Conservation (phyloP, 805 yeast species). For the Candida corydali region DNA sequence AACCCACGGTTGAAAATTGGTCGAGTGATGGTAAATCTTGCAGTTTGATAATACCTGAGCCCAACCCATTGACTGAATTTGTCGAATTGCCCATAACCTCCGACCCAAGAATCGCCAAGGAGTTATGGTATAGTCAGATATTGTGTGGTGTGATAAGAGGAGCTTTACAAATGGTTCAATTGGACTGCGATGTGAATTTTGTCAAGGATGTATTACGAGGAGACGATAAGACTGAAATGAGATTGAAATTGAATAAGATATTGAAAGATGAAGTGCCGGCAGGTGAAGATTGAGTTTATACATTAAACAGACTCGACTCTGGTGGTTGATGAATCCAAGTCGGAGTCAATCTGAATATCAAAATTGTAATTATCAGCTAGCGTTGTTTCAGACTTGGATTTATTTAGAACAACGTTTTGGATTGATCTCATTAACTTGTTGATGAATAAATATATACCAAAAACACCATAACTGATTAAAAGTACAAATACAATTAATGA, state of each 20-base stretch:
- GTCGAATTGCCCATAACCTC: slow-evolving; percentile 77
- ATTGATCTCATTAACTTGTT: not conserved
- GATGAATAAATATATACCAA: not conserved
- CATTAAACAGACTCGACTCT: slow-evolving; percentile 3
- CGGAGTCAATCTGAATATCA: not conserved
- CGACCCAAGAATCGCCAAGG: slow-evolving; percentile 63
- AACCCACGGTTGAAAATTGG: slow-evolving; percentile 77
- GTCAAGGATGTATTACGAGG: slow-evolving; percentile 81
- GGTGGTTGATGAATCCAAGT: slow-evolving; percentile 1
- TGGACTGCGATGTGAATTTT: slow-evolving; percentile 81
- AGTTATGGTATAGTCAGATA: slow-evolving; percentile 90
- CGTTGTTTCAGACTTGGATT: not conserved
- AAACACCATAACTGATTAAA: slow-evolving; percentile 1
- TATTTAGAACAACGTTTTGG: not conserved
- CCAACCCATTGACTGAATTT: slow-evolving; percentile 87
- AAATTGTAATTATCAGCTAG: not conserved
- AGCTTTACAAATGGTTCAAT: slow-evolving; percentile 91
- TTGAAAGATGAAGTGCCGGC: slow-evolving; percentile 95
- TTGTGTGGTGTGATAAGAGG: slow-evolving; percentile 89
- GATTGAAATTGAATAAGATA: slow-evolving; percentile 64
- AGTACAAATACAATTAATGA: not conserved
- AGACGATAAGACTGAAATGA: slow-evolving; percentile 74
- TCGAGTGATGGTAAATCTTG: slow-evolving; percentile 70
- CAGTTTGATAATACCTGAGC: slow-evolving; percentile 64
- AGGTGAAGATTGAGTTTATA: slow-evolving; percentile 69